These are phyloP conservation scores for Cladosporium sphaerospermum DNA, from an alignment of 2,329 filamentous ascomycete species.

Conservation along the genomic window DNA sequence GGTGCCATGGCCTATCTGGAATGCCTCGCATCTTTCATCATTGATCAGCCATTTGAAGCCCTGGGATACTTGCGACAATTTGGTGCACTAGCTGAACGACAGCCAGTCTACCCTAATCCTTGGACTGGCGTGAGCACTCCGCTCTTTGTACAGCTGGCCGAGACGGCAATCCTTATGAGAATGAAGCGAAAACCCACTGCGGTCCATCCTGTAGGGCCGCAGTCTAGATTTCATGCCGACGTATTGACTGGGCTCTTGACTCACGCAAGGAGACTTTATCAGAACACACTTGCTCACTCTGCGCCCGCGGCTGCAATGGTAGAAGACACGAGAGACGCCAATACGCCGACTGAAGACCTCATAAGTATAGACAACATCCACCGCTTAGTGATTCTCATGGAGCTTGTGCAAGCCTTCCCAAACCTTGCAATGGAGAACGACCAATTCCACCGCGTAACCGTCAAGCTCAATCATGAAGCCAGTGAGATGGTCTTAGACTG, in stretches of 20 bases:
- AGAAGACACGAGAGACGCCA: conserved; percentile 13
- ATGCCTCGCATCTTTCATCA: conserved; percentile 14
- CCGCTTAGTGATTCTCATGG: conserved; percentile 12
- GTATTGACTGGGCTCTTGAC: background rate
- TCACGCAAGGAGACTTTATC: background rate
- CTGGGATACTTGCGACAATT: conserved; percentile 12
- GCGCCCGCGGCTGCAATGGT: conserved; percentile 1
- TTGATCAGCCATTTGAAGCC: conserved; percentile 10
- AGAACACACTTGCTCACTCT: background rate
- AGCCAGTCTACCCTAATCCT: conserved; percentile 12
- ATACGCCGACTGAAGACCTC: conserved; percentile 13
- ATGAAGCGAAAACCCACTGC: conserved; percentile 9
- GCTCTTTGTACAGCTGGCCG: conserved; percentile 13
- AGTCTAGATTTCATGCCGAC: conserved; percentile 1
- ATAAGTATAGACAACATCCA: conserved; percentile 13
- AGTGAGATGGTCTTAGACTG: conserved; percentile 6
- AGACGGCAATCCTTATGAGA: conserved; percentile 12
- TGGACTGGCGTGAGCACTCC: conserved; percentile 15
- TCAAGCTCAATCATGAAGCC: background rate
- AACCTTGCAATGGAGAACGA: background rate
- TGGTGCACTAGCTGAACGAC: conserved; percentile 5
- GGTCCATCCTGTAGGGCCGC: background rate
- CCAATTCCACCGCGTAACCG: background rate
- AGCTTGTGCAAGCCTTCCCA: conserved; percentile 15
- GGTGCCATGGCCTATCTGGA: conserved; percentile 16